Conservation (phyloP, 1,284 basidiomycete species). For the Kalmanozyma brasiliensis region DNA sequence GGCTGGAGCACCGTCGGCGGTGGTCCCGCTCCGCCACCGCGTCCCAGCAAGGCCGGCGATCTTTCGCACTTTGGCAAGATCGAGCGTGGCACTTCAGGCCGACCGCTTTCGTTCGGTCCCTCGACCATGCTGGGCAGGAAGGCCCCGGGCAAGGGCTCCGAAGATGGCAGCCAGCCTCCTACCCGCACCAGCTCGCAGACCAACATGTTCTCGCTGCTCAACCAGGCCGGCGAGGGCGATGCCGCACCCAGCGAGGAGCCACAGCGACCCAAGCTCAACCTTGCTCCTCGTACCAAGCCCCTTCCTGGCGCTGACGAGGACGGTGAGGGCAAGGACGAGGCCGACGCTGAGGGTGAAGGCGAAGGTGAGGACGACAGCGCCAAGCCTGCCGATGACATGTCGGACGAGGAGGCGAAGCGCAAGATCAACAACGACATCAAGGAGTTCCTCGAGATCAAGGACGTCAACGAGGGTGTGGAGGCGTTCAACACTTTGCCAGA, state of each 20-base stretch:
- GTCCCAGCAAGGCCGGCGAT: conserved; percentile 83
- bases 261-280: conserved; percentile 80
- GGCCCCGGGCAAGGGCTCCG: conserved; percentile 69
- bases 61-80: conserved; percentile 84
- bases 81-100: conserved; percentile 67
- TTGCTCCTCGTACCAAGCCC: conserved; percentile 75
- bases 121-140: conserved; percentile 80
- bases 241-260: conserved; percentile 69
- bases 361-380: conserved; percentile 68
- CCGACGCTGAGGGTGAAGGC: conserved; percentile 63
- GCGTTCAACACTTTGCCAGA: conserved; percentile 73
- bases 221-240: conserved; percentile 43
- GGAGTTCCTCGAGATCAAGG: conserved; percentile 72
- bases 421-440: conserved; percentile 76
- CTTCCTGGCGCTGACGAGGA: conserved; percentile 66
- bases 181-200: conserved; percentile 80
- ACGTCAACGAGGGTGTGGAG: conserved; percentile 84
- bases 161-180: conserved; percentile 74
- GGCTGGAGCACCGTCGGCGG: conserved; percentile 86
- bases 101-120: conserved; percentile 75
- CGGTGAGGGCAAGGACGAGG: conserved; percentile 63
- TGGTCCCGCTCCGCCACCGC: conserved; percentile 68
- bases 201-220: conserved; percentile 79
- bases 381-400: conserved; percentile 73
- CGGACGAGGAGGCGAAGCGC: conserved; percentile 77